phyloP scores from a whole-genome alignment of 1,139 yeast species.

The Kluyveromyces sp. region DNA sequence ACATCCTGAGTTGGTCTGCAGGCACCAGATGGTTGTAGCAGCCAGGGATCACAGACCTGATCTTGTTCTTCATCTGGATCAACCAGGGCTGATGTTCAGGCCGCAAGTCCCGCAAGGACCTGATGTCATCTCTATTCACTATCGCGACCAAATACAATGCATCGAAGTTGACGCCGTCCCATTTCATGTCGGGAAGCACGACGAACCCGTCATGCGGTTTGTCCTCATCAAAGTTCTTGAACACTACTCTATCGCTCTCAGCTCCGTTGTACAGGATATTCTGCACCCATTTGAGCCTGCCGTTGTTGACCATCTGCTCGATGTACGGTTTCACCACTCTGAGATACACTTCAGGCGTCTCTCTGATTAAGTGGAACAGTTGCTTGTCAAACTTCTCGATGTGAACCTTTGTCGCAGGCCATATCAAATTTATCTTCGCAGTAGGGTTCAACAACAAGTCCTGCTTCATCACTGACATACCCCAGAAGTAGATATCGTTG shows the following conservation, averaged over 20 bases:
- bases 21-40: conserved; percentile 36
- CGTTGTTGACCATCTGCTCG: conserved; percentile 62
- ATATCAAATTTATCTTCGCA: conserved; percentile 69
- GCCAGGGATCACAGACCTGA: conserved; percentile 43
- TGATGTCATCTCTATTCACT: conserved; percentile 63
- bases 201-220: conserved; percentile 53
- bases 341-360: conserved; percentile 72
- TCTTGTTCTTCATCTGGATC: conserved; percentile 37
- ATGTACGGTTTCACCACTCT: conserved; percentile 68
- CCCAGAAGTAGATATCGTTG: conserved; percentile 87
- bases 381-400: conserved; percentile 65
- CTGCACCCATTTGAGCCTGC: conserved; percentile 78
- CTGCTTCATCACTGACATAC: conserved; percentile 47
- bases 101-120: conserved; percentile 69
- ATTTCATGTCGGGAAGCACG: conserved; percentile 76
- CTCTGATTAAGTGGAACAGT: conserved; percentile 52
- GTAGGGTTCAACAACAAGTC: conserved; percentile 45
- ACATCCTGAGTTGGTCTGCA: conserved; percentile 53
- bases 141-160: conserved; percentile 74
- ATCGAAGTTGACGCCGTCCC: conserved; percentile 75
- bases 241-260: conserved; percentile 68
- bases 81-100: conserved; percentile 54
- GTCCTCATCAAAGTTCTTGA: conserved; percentile 24
- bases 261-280: conserved; percentile 77
- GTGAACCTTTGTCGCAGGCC: conserved; percentile 87